Base-by-base conservation (phyloP, 1,284 basidiomycete species). In the Austroboletus niveus region DNA sequence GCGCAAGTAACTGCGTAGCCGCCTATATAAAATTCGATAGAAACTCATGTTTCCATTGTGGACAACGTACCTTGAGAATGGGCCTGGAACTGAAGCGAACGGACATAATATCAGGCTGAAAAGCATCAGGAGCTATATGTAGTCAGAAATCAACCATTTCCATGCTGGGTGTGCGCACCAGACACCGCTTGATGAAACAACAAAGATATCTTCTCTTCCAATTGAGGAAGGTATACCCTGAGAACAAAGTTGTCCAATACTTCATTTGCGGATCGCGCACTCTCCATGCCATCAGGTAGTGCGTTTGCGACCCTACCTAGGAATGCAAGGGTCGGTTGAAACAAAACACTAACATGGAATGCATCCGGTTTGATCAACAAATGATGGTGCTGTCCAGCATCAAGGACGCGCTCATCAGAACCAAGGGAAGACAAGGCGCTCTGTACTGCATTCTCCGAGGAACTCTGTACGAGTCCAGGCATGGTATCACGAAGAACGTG, bases 211-310 rank as follows among this genome's bases (percentile, higher is more conserved):
- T 94, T 96, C 62, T 98, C 95, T 69, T 98, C 95, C 54, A 99
- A 72, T 68, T 97, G 94, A 1, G 96, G 95, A 40, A 99, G 73
- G 72, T 98, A 99, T 1, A 94, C 87, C 56, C 89, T 89, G 48
- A 93, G 76, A 8, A 99, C 94, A 67, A 99, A 99, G 51, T 98
- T 94, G 56, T 98, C 94, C 53, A 99, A 68, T 32, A 95, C 82
- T 14, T 80, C 77, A 42, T 84, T 87, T 35, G 93, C 89, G 2
- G 85, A 81, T 50, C 80, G 76, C 22, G 83, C 82, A 35, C 83
- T 82, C 58, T 91, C 90, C 31, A 81, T 60, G 2, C 88, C 91
- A 22, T 84, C 79, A 2, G 92, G 92, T 22, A 95, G 75, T 22
- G 90, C 76, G 22, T 84, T 80, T 32, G 83, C 72, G 40, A 90